Percentiles rank a stretch among this genome's conserved stretches.
phyloP scores from a whole-genome alignment of 2,329 filamentous ascomycete species.

The Epichloe scottii region DNA sequence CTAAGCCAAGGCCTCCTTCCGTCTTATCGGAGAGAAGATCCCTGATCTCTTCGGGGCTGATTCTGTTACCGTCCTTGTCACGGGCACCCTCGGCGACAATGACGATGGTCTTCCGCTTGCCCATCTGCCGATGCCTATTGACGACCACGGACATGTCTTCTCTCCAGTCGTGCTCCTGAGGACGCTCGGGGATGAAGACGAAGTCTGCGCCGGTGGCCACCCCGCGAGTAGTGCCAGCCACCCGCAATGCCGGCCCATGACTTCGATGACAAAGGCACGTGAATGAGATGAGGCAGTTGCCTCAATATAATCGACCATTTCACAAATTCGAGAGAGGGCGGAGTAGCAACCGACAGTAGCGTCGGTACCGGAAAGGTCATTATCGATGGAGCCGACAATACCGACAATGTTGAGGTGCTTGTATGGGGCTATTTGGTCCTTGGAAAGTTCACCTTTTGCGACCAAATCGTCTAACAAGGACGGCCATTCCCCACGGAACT shows the following conservation, averaged over 20 bases:
- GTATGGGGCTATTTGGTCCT: slow-evolving; percentile 62
- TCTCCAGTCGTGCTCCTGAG: slow-evolving; percentile 76
- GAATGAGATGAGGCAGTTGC: slow-evolving; percentile 91
- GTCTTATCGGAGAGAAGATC: slow-evolving; percentile 69
- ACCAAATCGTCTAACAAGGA: slow-evolving; percentile 78
- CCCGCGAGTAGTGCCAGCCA: slow-evolving; percentile 96
- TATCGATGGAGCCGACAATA: slow-evolving; percentile 93
- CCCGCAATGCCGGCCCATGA: slow-evolving; percentile 96
- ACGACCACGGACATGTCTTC: slow-evolving; percentile 76
- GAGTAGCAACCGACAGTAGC: slow-evolving; percentile 97
- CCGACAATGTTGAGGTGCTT: slow-evolving; percentile 90
- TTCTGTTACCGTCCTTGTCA: slow-evolving; percentile 72
- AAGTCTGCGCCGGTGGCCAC: slow-evolving; percentile 94
- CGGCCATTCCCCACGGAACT: slow-evolving; percentile 87
- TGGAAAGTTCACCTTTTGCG: slow-evolving; percentile 53
- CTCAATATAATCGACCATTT: slow-evolving; percentile 94
- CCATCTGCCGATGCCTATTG: slow-evolving; percentile 67
- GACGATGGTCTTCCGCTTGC: slow-evolving; percentile 96
- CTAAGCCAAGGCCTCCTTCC: slow-evolving; percentile 55
- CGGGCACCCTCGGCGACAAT: slow-evolving; percentile 94
- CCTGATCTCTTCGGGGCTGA: slow-evolving; percentile 71
- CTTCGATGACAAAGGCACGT: slow-evolving; percentile 91
- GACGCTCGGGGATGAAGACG: slow-evolving; percentile 92
- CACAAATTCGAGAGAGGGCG: slow-evolving; percentile 82
- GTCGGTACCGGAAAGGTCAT: slow-evolving; percentile 93